These are phyloP conservation scores for Tetrapisispora taiwanensis DNA, from an alignment of 805 yeast species.

Conservation along the genomic window DNA sequence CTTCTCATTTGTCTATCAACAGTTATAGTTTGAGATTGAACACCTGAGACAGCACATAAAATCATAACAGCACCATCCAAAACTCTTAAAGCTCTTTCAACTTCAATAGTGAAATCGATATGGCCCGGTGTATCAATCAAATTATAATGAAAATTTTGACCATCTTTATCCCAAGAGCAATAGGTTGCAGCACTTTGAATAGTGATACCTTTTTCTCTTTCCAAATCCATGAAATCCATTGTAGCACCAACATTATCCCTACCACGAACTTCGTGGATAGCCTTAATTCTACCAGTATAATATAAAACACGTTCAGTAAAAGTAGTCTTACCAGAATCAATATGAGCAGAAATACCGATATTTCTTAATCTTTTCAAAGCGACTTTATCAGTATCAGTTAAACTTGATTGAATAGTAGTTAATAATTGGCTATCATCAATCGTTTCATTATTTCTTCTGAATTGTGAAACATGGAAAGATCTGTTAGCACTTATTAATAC, in stretches of 20 bases:
- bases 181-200: conserved; percentile 98
- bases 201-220: conserved; percentile 96
- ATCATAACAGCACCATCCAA: conserved; percentile 97
- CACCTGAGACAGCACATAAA: conserved; percentile 97
- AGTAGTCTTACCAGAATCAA: conserved; percentile 96
- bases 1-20: conserved; percentile 99
- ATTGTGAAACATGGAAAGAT: conserved; percentile 9
- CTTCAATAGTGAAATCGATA: conserved; percentile 97
- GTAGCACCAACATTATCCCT: conserved; percentile 97
- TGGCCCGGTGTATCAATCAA: conserved; percentile 98
- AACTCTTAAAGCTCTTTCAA: conserved; percentile 96
- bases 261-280: conserved; percentile 94
- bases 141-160: conserved; percentile 70
- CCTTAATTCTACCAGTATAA: conserved; percentile 94
- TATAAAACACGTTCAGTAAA: conserved; percentile 94
- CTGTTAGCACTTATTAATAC: background rate
- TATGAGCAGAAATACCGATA: conserved; percentile 96
- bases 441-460: conserved; percentile 32
- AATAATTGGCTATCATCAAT: conserved; percentile 45
- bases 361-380: conserved; percentile 64
- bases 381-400: conserved; percentile 43
- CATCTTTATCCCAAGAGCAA: conserved; percentile 85
- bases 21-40: conserved; percentile 96
- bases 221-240: conserved; percentile 98
- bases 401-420: conserved; percentile 7